Conservation (phyloP, 164 flowering plant genomes). For the Macadamia tetraphylla region DNA sequence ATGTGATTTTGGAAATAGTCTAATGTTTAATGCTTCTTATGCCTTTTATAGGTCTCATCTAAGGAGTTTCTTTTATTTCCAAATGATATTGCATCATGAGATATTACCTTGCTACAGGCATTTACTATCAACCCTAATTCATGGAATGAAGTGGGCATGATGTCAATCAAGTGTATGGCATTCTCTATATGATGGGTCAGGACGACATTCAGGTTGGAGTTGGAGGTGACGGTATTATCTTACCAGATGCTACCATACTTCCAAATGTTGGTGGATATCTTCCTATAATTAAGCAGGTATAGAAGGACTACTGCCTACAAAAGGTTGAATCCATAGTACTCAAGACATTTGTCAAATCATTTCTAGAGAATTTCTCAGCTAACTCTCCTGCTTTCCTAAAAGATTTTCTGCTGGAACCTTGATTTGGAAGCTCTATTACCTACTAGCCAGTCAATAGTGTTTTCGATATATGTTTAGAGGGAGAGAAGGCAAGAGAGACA, state of each 20-base stretch:
- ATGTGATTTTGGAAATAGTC: neutral
- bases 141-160: constrained; percentile 85
- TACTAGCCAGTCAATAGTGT: neutral
- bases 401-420: neutral
- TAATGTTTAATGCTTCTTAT: too few species aligned
- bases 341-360: neutral
- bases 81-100: neutral
- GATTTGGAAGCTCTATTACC: neutral
- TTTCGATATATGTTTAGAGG: neutral
- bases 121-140: constrained; percentile 74
- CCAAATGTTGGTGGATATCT: constrained; percentile 91
- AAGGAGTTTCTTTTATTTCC: neutral
- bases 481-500: too few species aligned
- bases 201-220: constrained; percentile 86
- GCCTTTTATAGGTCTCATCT: neutral
- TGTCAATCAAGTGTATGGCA: constrained; percentile 82
- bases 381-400: neutral
- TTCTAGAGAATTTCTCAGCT: neutral
- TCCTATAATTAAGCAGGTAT: constrained; percentile 85
- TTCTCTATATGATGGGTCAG: constrained; percentile 91
- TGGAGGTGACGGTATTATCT: constrained; percentile 91
- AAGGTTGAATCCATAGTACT: too few species aligned
- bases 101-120: constrained; percentile 42
- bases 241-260: constrained; percentile 57
- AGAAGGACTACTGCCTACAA: neutral